A percentile compares a stretch with the other conserved stretches of the same genome.
Conservation (phyloP, 2,329 filamentous ascomycete species). For the Neofusicoccum sp. region DNA sequence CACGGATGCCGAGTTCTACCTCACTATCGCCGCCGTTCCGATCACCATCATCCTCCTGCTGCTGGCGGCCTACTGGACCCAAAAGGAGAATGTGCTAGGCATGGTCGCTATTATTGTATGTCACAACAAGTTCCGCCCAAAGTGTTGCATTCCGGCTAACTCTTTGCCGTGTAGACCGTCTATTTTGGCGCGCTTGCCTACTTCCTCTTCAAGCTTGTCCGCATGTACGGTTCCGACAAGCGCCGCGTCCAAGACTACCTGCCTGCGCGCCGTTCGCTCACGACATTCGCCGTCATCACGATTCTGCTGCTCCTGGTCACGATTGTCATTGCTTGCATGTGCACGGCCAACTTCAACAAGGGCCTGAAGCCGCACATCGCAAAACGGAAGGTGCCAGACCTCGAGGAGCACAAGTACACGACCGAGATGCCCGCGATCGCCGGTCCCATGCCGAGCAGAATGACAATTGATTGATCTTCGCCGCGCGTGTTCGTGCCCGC, state of each 20-base stretch:
- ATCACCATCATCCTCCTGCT: slow-evolving; percentile 87
- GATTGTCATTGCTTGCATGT: slow-evolving; percentile 81
- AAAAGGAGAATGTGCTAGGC: slow-evolving; percentile 75
- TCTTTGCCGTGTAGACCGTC: slow-evolving; percentile 52
- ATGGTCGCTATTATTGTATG: slow-evolving; percentile 72
- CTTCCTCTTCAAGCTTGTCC: slow-evolving; percentile 96
- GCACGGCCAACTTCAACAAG: slow-evolving; percentile 85
- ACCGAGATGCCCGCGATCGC: slow-evolving; percentile 51
- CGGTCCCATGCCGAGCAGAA: slow-evolving; percentile 43
- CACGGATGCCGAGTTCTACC: slow-evolving; percentile 71
- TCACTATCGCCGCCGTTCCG: slow-evolving; percentile 87
- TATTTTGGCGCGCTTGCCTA: slow-evolving; percentile 89
- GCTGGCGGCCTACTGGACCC: slow-evolving; percentile 79
- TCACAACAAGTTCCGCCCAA: no score
- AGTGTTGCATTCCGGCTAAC: slow-evolving; percentile 20
- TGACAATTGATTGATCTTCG: slow-evolving; percentile 37
- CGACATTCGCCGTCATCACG: slow-evolving; percentile 90
- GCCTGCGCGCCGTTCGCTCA: slow-evolving; percentile 80
- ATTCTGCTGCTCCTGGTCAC: slow-evolving; percentile 85
- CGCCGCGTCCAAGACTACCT: slow-evolving; percentile 58
- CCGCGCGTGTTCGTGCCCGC: neutral
- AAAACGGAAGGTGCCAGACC: slow-evolving; percentile 51
- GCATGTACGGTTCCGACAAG: slow-evolving; percentile 73
- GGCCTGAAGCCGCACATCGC: slow-evolving; percentile 86
- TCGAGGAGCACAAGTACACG: slow-evolving; percentile 50